Evolutionary conservation across 306 rosid species (phyloP).

Genomic region (Ammopiptanthus mongolicus): DNA sequence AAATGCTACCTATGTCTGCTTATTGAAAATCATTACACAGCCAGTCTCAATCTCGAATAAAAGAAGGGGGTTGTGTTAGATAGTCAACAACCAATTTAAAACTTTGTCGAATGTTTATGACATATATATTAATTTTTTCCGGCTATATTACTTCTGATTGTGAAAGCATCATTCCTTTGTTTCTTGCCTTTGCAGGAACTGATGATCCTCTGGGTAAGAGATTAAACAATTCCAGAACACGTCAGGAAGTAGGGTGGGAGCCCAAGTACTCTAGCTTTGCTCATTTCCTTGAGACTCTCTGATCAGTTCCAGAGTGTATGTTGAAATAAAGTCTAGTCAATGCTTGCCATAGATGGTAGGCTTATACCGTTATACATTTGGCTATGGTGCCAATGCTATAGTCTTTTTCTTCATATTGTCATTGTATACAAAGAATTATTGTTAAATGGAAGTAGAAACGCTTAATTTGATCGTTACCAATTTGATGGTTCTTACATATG

Average conservation of each 20-base stretch:
- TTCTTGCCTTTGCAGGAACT: constrained; percentile 45
- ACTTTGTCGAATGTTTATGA: neutral
- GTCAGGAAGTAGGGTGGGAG: constrained; percentile 84
- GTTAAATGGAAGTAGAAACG: neutral
- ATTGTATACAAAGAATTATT: constrained; percentile 23
- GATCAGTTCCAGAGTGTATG: constrained; percentile 12
- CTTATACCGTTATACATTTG: neutral
- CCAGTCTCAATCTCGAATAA: too few species aligned
- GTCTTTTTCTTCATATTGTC: constrained; percentile 16
- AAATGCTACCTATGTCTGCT: too few species aligned
- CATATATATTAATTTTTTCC: neutral
- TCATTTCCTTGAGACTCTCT: constrained; percentile 59
- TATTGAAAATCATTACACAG: too few species aligned
- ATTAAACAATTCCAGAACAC: constrained; percentile 79
- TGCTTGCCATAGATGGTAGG: neutral
- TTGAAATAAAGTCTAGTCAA: neutral
- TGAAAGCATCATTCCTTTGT: neutral
- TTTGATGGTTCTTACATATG: neutral
- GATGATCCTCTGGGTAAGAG: constrained; percentile 79
- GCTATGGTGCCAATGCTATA: neutral
- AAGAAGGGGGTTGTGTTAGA: neutral
- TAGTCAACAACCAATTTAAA: too few species aligned
- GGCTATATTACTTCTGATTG: neutral
- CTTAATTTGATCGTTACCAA: neutral
- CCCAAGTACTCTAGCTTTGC: constrained; percentile 81